Base-by-base conservation (phyloP, 345 rosid genomes). In the Crucihimalaya himalaica region DNA sequence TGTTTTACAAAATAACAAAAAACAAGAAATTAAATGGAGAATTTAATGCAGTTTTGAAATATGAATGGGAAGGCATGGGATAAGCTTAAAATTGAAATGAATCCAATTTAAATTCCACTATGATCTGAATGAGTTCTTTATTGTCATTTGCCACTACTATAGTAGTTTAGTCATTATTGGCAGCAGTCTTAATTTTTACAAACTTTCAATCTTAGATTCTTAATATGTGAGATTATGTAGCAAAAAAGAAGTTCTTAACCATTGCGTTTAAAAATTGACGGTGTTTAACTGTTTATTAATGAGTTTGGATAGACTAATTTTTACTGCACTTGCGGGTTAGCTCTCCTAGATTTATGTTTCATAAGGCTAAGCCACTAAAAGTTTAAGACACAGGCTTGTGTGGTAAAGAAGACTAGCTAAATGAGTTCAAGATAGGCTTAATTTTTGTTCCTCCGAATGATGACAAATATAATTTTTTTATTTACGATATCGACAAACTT, bases 31-130 rank as follows among this genome's bases (percentile, higher is more conserved):
- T 72, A n/a, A 67, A 60, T 68, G 45, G 28, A 8, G 73, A 67
- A 16, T 1, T 74, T 67, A 67, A 67, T 74, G 78, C 61, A 23
- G 19, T 14, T 67, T 18, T 21, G 31, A 54, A 58, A 35, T 27
- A 27, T 15, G 51, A 51, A 68, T 51, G 68, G 19, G 18, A 60
- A 50, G 37, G 54, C 45, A 60, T 48, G 55, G 21, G 63, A 67
- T 58, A 51, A 59, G 78, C 73, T 58, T 48, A 43, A 53, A 15
- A 57, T 39, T 48, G 52, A 53, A 5, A 66, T 51, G 21, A 37
- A n/a, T 57, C 53, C 45, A 27, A 31, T 57, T 56, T 48, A 47
- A 15, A 48, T 58, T 35, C 56, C 16, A 68, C 7, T 12, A 50
- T 32, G 51, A 27, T 37, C 18, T 29, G 61, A 57, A 58, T 57